Evolutionary conservation across 1,284 basidiomycete genomes (phyloP), one percentile per base, ranked within the genome.

Genomic region (Hymenochaete sp.): DNA sequence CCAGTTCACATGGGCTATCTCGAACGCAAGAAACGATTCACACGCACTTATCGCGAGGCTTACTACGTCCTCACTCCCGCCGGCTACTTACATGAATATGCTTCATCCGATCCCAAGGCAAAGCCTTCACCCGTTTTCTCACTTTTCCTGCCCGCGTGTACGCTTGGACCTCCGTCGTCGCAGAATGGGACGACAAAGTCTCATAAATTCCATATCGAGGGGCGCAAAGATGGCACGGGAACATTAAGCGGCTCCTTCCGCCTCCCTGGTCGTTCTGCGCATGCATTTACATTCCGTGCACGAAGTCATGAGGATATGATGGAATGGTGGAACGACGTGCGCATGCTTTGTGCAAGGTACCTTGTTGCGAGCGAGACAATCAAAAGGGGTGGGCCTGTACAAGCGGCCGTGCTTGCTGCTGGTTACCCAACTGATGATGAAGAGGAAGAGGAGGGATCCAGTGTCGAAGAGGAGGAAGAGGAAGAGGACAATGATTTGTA

Each of bases 251-350:
- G 62, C 52, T 45, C 59, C 48, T 61, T 63, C 14, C 57, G 59
- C 42, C 52, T 68, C 29, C 62, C 65, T 41, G 55, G 64, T 44
- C 63, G 72, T 37, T 57, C 71, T 48, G 66, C 74, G 50, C 76
- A 80, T 56, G 90, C 90, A 19, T 98, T 89, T 81, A 91, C 82
- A 38, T 98, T 98, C 76, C 79, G 93, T 42, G 79, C 88, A 36
- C 73, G 93, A 52, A 85, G 79, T 54, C 81, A 90, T 59, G 93
- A 98, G 55, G 95, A 97, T 60, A 92, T 98, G 89, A 93, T 98
- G 91, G 95, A 98, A 67, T 97, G 96, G 88, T 98, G 96, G 95
- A 98, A 98, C 65, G 96, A 98, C 64, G 74, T 96, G 45, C 74
- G 93, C 57, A 96, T 98, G 91, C 73, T 98, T 48, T 93, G 90